phyloP scores from a whole-genome alignment of 2,329 filamentous ascomycete genomes.

The Colletotrichum cereale region DNA sequence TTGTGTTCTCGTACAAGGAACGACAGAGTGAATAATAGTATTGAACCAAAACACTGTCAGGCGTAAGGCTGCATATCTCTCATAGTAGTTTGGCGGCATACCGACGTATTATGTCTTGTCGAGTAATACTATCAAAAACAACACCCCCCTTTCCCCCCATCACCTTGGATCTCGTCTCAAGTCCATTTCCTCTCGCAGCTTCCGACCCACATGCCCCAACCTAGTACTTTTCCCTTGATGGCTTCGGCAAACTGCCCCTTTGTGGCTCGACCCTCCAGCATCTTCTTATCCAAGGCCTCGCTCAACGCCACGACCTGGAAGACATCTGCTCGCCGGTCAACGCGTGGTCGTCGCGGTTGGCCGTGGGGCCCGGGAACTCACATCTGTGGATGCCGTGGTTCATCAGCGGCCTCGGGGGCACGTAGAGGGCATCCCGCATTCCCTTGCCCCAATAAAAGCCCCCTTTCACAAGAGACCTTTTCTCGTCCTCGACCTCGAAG shows the following conservation, averaged over 20 bases:
- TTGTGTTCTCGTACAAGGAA: not conserved
- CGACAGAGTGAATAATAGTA: not conserved
- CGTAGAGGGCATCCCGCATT: constrained; percentile 55
- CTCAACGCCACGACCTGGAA: constrained; percentile 62
- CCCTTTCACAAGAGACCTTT: constrained; percentile 51
- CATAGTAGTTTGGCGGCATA: not conserved
- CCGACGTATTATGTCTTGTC: not conserved
- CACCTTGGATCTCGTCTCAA: not conserved
- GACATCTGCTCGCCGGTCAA: constrained; percentile 52
- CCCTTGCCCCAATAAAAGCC: constrained; percentile 63
- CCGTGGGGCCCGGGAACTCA: constrained; percentile 43
- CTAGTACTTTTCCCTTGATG: constrained; percentile 61
- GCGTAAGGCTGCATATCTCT: not conserved
- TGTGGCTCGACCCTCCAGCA: constrained; percentile 54
- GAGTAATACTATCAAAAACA: not conserved
- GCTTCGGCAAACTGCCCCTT: constrained; percentile 57
- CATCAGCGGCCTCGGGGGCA: constrained; percentile 59
- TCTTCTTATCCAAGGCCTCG: constrained; percentile 53
- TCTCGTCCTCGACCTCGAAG: constrained; percentile 50
- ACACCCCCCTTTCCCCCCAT: not conserved
- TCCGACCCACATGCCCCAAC: constrained; percentile 63
- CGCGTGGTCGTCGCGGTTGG: not conserved
- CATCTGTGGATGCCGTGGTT: constrained; percentile 66
- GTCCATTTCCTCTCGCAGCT: constrained; percentile 57
- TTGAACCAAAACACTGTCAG: not conserved